Base-by-base conservation (phyloP, 1,139 yeast genomes). In the Sugiyamaella paludigena region DNA sequence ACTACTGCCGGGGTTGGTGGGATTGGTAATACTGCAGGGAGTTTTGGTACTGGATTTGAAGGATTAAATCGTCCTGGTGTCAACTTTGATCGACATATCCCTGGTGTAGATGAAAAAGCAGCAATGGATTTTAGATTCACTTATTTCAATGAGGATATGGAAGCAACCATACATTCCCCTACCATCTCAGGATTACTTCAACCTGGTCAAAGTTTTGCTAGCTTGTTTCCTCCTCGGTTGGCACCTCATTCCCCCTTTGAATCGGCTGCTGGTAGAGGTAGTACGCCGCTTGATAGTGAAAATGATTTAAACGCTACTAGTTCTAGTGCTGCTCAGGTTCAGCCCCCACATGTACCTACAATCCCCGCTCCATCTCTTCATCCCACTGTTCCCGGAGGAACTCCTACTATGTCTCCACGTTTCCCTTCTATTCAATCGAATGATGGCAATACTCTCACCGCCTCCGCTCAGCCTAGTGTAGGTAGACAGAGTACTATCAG, bases 81-180 rank as follows among this genome's bases (percentile, higher is more conserved):
- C 7, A 43, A 39, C 15, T 19, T 19, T 19, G 46, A 45, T 9
- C 44, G 47, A 10, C 49, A 44, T 32, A 45, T 54, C 16, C 74
- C 57, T 68, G 72, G 47, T 62, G 61, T 53, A n/a, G 63, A 58
- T 43, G 62, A 60, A 45, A 57, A 59, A 28, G 48, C 57, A 6
- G 55, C 60, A 16, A 43, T 52, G 32, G 58, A 57, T 30, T 55
- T 52, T 33, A 46, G 98, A 53, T 92, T 87, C 70, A 88, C 98
- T 0, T 92, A 91, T 63, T 92, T 92, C 67, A 75, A 98, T 56
- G 96, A 91, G 58, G 96, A 89, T 61, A 70, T 92, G 58, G 87
- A 84, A 15, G 81, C 88, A 12, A 92, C 98, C 0, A 81, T 92
- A 12, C 98, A 92, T 66, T 81, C 97, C 0, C 92, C 96, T 1